Percentiles rank a stretch among this genome's conserved stretches.
These are phyloP conservation scores for Ustanciosporium gigantosporum DNA, from an alignment of 1,284 basidiomycete species.

Conservation along the genomic window DNA sequence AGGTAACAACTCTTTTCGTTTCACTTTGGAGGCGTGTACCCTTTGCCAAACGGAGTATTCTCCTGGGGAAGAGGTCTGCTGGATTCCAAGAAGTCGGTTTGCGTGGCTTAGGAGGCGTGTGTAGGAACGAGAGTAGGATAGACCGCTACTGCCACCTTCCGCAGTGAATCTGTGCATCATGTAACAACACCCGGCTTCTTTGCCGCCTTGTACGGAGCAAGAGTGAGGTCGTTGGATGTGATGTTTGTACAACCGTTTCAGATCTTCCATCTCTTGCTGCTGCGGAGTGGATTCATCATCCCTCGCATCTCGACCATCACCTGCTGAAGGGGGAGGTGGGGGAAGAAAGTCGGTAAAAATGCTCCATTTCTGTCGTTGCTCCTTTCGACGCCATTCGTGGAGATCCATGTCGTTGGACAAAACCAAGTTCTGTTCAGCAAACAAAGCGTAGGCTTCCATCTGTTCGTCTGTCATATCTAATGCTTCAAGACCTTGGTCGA, in stretches of 20 bases:
- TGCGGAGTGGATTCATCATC: too few species aligned
- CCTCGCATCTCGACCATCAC: too few species aligned
- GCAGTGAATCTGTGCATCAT: slow-evolving; percentile 18
- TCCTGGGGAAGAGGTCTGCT: neutral
- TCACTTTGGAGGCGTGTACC: neutral
- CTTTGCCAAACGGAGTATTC: neutral
- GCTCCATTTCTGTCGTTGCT: slow-evolving; percentile 14
- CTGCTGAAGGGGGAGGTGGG: too few species aligned
- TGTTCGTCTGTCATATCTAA: slow-evolving; percentile 66
- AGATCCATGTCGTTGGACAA: slow-evolving; percentile 28
- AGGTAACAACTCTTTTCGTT: too few species aligned
- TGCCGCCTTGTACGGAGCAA: too few species aligned
- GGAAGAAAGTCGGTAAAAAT: slow-evolving; percentile 19
- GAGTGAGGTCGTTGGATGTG: too few species aligned
- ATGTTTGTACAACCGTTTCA: too few species aligned
- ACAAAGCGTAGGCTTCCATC: slow-evolving; percentile 72
- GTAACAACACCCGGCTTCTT: too few species aligned
- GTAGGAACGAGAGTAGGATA: slow-evolving; percentile 13
- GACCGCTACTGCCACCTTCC: too few species aligned
- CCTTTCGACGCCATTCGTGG: slow-evolving; percentile 26
- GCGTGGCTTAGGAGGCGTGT: slow-evolving; percentile 22
- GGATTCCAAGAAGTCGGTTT: slow-evolving; percentile 25
- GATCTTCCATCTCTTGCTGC: too few species aligned
- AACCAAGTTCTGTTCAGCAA: slow-evolving; percentile 69
- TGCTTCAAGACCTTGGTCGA: slow-evolving; percentile 68